Percentiles rank a stretch among this genome's conserved stretches.
These are phyloP conservation scores for Trichoderma parareesei DNA, from an alignment of 495 filamentous ascomycete genomes.

Conservation along the genomic window DNA sequence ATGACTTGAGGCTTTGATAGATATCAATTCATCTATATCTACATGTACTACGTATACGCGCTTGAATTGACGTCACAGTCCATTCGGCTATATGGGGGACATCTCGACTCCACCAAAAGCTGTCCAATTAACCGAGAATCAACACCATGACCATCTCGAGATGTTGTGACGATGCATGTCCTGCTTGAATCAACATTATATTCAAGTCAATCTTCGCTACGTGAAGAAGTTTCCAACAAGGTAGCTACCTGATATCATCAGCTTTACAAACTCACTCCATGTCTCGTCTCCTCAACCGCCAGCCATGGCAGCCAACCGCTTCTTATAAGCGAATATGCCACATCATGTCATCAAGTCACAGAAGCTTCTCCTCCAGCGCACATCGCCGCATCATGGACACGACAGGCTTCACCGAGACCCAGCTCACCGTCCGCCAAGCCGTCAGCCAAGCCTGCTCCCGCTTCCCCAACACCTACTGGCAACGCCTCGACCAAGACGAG, in stretches of 20 bases:
- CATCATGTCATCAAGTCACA: background rate
- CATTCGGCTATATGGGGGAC: background rate
- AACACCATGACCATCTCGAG: background rate
- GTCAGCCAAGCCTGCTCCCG: constrained; percentile 58
- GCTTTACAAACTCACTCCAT: background rate
- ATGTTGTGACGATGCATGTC: background rate
- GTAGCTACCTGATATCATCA: too few species aligned
- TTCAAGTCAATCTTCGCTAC: too few species aligned
- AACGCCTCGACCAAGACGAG: constrained; percentile 55
- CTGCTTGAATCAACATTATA: background rate
- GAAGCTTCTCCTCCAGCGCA: constrained; percentile 20
- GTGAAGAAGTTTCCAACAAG: too few species aligned
- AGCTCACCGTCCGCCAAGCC: constrained; percentile 63
- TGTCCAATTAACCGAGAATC: background rate
- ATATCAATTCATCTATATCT: background rate
- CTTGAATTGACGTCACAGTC: background rate
- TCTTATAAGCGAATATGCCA: background rate
- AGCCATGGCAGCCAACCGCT: background rate
- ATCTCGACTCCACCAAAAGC: background rate
- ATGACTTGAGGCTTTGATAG: too few species aligned
- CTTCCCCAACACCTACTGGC: constrained; percentile 62
- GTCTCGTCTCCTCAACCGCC: background rate
- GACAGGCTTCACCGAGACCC: constrained; percentile 61
- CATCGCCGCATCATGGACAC: constrained; percentile 53
- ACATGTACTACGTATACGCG: background rate